Evolutionary conservation across 2,329 filamentous ascomycete species (phyloP).

Genomic region (Trichoderma koningii): DNA sequence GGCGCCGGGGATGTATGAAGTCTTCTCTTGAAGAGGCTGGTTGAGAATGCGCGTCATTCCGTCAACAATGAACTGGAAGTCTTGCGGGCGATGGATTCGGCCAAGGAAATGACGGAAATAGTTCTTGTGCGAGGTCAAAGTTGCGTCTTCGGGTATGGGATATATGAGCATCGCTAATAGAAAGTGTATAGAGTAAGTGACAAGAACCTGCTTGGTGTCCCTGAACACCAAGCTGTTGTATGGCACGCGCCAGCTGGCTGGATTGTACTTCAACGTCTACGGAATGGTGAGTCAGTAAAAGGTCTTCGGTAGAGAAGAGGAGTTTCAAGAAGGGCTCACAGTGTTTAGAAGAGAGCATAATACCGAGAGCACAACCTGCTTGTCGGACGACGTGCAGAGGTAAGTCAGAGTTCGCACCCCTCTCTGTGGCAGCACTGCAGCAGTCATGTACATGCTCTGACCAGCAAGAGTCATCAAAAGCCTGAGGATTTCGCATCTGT

Average conservation of each 20-base stretch:
- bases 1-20: constrained; percentile 83
- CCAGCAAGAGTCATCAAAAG: constrained; percentile 83
- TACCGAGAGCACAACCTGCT: constrained; percentile 86
- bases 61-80: constrained; percentile 96
- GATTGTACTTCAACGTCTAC: constrained; percentile 92
- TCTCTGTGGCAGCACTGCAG: constrained; percentile 74
- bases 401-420: constrained; percentile 86
- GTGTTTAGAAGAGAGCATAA: constrained; percentile 94
- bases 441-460: constrained; percentile 90
- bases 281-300: not conserved
- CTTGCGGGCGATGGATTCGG: constrained; percentile 85
- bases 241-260: constrained; percentile 88
- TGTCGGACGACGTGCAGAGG: constrained; percentile 82
- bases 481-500: constrained; percentile 85
- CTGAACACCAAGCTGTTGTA: constrained; percentile 92
- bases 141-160: constrained; percentile 76
- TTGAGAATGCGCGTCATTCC: constrained; percentile 91
- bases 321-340: constrained; percentile 50
- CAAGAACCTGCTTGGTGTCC: constrained; percentile 84
- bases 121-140: constrained; percentile 74
- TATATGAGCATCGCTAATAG: constrained; percentile 85
- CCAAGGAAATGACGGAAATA: constrained; percentile 92
- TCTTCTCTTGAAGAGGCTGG: constrained; percentile 85
- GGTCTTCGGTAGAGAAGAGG: not conserved
- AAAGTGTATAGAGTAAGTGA: constrained; percentile 89